phyloP scores from a whole-genome alignment of 805 yeast species.

The Geotrichum ghanense region DNA sequence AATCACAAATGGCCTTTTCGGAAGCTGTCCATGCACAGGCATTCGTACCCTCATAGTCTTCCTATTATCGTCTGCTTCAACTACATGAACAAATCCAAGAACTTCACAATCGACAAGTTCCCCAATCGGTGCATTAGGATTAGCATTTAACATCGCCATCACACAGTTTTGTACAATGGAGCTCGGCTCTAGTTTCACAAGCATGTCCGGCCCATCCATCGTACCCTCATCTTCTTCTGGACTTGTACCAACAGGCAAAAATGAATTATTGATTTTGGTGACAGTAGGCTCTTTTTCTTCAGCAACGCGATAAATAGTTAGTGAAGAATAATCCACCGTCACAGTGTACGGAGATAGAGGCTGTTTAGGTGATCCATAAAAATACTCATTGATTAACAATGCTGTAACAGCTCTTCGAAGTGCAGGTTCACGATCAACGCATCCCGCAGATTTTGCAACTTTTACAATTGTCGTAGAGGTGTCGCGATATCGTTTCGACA shows the following conservation, averaged over 20 bases:
- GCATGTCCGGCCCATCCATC: slow-evolving; percentile 21
- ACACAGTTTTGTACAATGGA: slow-evolving; percentile 58
- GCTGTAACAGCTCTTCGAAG: slow-evolving; percentile 65
- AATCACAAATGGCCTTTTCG: slow-evolving; percentile 58
- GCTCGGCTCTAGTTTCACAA: slow-evolving; percentile 28
- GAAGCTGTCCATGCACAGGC: slow-evolving; percentile 83
- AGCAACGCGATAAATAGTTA: slow-evolving; percentile 51
- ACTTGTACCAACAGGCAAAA: slow-evolving; percentile 22
- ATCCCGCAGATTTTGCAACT: slow-evolving; percentile 64
- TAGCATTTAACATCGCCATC: slow-evolving; percentile 49
- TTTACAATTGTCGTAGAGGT: slow-evolving; percentile 37
- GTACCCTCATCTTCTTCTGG: slow-evolving; percentile 20
- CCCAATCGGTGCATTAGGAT: slow-evolving; percentile 34
- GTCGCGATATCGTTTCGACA: slow-evolving; percentile 34
- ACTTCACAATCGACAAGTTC: slow-evolving; percentile 45
- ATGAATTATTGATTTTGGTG: slow-evolving; percentile 17
- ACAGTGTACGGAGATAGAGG: slow-evolving; percentile 77
- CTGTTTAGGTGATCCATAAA: slow-evolving; percentile 62
- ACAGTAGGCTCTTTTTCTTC: slow-evolving; percentile 16
- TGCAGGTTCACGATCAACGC: slow-evolving; percentile 60
- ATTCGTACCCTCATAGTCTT: slow-evolving; percentile 57
- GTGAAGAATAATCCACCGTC: slow-evolving; percentile 52
- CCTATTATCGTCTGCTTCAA: slow-evolving; percentile 64
- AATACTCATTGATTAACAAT: slow-evolving; percentile 70
- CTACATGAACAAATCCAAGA: slow-evolving; percentile 66